A percentile compares a stretch with the other conserved stretches of the same genome.
These are phyloP conservation scores for Rhodofomes roseus DNA, from an alignment of 1,284 basidiomycete species.

Conservation along the genomic window DNA sequence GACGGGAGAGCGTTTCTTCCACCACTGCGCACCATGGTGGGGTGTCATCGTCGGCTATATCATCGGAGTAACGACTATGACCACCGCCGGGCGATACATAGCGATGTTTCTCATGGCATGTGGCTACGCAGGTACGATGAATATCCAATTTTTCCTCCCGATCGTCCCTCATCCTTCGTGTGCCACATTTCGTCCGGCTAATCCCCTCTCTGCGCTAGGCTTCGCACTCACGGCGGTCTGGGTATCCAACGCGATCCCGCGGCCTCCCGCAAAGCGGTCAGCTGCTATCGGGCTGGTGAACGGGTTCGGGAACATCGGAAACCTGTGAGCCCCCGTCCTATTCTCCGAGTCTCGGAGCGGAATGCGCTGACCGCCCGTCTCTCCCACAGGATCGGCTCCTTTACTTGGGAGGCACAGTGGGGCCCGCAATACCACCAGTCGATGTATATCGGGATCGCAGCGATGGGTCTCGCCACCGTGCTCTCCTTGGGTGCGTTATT, in stretches of 20 bases:
- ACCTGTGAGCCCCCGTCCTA: slow-evolving; percentile 27
- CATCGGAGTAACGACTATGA: slow-evolving; percentile 54
- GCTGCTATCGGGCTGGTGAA: slow-evolving; percentile 43
- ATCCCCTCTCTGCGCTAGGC: slow-evolving; percentile 30
- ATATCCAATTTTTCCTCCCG: not conserved
- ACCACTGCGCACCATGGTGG: slow-evolving; percentile 59
- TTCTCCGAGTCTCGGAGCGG: not conserved
- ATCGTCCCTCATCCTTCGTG: not conserved
- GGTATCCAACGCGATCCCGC: slow-evolving; percentile 58
- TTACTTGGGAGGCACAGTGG: slow-evolving; percentile 34
- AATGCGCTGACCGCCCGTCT: not conserved
- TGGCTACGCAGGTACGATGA: slow-evolving; percentile 47
- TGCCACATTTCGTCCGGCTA: not conserved
- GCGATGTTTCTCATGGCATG: slow-evolving; percentile 62
- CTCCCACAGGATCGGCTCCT: slow-evolving; percentile 31
- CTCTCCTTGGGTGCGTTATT: slow-evolving; percentile 26
- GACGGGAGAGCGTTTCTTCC: slow-evolving; percentile 67
- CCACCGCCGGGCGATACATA: slow-evolving; percentile 54
- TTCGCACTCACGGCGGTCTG: slow-evolving; percentile 59
- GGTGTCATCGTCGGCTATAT: slow-evolving; percentile 60
- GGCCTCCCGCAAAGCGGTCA: slow-evolving; percentile 58
- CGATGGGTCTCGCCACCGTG: slow-evolving; percentile 22
- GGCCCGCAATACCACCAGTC: slow-evolving; percentile 34
- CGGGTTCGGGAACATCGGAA: slow-evolving; percentile 38
- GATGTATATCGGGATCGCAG: slow-evolving; percentile 32